These are phyloP conservation scores for Cytidiella melzeri DNA, from an alignment of 768 basidiomycete genomes.

Conservation along the genomic window DNA sequence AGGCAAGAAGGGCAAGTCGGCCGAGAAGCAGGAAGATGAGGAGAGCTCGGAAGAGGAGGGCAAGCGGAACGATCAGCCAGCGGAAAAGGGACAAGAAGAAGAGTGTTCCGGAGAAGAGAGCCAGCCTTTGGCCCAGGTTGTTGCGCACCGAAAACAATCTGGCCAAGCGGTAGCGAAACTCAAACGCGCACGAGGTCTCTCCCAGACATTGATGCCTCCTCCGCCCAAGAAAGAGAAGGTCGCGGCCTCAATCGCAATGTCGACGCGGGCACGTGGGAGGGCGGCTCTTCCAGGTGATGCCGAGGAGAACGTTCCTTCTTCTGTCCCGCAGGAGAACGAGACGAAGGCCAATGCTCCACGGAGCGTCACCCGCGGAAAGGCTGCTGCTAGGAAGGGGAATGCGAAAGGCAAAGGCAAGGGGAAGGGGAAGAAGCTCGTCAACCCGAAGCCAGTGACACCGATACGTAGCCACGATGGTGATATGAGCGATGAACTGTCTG, in stretches of 20 bases:
- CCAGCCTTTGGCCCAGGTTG: constrained; percentile 34
- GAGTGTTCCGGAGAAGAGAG: constrained; percentile 38
- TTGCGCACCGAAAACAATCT: constrained; percentile 12
- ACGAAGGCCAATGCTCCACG: constrained; percentile 9
- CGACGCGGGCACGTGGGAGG: neutral
- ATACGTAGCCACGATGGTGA: neutral
- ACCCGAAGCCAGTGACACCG: neutral
- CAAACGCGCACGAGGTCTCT: constrained; percentile 15
- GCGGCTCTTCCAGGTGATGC: constrained; percentile 17
- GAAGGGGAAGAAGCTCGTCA: neutral
- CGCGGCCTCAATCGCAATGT: neutral
- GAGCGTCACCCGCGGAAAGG: constrained; percentile 1
- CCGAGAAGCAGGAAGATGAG: neutral
- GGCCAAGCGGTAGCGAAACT: constrained; percentile 1
- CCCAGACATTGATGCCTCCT: constrained; percentile 11
- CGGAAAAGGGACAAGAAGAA: constrained; percentile 28
- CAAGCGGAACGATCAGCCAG: neutral
- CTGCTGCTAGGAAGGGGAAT: neutral
- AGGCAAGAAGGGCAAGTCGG: neutral
- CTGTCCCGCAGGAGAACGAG: constrained; percentile 50
- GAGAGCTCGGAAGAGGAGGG: neutral
- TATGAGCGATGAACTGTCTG: neutral
- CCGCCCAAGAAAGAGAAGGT: constrained; percentile 10
- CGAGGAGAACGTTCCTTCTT: constrained; percentile 45
- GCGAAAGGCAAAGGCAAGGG: constrained; percentile 2